Evolutionary conservation across 2,329 filamentous ascomycete species (phyloP).

Genomic region (Fusarium sp.): DNA sequence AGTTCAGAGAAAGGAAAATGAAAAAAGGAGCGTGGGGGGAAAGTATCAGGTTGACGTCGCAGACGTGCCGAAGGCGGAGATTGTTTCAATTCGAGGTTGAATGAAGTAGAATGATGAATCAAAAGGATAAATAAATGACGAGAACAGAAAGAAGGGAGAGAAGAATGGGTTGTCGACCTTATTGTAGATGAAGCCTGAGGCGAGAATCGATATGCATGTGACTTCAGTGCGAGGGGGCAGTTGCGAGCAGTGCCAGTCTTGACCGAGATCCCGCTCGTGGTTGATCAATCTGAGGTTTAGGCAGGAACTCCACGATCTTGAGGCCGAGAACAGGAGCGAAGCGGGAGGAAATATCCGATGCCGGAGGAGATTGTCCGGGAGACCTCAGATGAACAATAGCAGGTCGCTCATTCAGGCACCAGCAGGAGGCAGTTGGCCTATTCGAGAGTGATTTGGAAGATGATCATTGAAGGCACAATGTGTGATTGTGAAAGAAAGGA

Average conservation of each 20-base stretch:
- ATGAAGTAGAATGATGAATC: constrained; percentile 33
- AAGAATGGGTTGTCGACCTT: constrained; percentile 12
- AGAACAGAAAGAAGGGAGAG: constrained; percentile 7
- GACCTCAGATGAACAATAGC: constrained; percentile 6
- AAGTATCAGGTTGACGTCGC: constrained; percentile 23
- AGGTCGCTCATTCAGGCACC: constrained; percentile 11
- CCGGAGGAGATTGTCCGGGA: constrained; percentile 24
- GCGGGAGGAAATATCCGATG: background rate
- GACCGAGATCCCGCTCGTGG: background rate
- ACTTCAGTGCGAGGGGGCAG: constrained; percentile 35
- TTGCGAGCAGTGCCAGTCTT: constrained; percentile 29
- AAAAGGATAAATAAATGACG: constrained; percentile 34
- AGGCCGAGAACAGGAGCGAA: background rate
- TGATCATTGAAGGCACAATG: background rate
- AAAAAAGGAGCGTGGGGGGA: constrained; percentile 32
- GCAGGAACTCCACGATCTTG: background rate
- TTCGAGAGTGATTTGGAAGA: background rate
- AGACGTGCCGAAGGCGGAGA: constrained; percentile 34
- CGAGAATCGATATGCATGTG: constrained; percentile 35
- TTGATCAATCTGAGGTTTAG: constrained; percentile 1
- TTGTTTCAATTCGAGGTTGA: constrained; percentile 30
- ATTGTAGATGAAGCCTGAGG: constrained; percentile 35
- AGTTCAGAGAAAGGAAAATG: constrained; percentile 19
- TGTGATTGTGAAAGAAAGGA: background rate
- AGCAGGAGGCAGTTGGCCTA: background rate